These are phyloP conservation scores for Oryza longistaminata DNA, from an alignment of 176 grass and related monocot species.

Conservation along the genomic window DNA sequence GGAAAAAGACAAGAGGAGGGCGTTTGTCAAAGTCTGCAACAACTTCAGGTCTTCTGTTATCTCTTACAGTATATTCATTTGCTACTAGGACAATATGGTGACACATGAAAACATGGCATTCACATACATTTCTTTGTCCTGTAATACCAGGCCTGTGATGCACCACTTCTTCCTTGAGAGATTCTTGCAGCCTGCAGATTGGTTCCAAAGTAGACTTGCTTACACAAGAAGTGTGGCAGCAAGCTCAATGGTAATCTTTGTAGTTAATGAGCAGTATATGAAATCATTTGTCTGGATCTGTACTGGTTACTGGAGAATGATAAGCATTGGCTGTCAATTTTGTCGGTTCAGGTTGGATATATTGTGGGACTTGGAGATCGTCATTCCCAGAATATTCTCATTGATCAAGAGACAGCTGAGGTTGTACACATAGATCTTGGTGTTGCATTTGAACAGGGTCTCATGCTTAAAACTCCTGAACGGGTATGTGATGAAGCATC, in stretches of 20 bases:
- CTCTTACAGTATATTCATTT: constrained; percentile 30
- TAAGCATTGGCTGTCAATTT: constrained; percentile 19
- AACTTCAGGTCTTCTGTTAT: constrained; percentile 75
- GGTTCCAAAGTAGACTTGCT: constrained; percentile 83
- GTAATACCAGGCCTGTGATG: constrained; percentile 78
- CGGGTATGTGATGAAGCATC: constrained; percentile 48
- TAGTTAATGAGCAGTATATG: constrained; percentile 23
- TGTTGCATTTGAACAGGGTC: constrained; percentile 97
- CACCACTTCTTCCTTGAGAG: constrained; percentile 96
- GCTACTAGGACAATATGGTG: constrained; percentile 5
- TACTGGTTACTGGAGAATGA: constrained; percentile 23
- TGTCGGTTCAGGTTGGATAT: constrained; percentile 73
- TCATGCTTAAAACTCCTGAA: constrained; percentile 95
- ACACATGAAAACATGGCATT: background rate
- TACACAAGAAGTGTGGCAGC: constrained; percentile 93
- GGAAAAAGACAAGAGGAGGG: constrained; percentile 94
- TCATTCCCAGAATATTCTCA: constrained; percentile 97
- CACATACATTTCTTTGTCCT: constrained; percentile 18
- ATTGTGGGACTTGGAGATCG: constrained; percentile 96
- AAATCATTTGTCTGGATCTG: constrained; percentile 21
- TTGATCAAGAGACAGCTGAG: constrained; percentile 93
- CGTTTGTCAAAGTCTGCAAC: constrained; percentile 75
- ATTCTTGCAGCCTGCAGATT: constrained; percentile 87
- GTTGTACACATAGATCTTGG: constrained; percentile 96
- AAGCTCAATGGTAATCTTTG: constrained; percentile 61